These are phyloP conservation scores for Lanzia echinophila DNA, from an alignment of 2,329 filamentous ascomycete species.

Conservation along the genomic window DNA sequence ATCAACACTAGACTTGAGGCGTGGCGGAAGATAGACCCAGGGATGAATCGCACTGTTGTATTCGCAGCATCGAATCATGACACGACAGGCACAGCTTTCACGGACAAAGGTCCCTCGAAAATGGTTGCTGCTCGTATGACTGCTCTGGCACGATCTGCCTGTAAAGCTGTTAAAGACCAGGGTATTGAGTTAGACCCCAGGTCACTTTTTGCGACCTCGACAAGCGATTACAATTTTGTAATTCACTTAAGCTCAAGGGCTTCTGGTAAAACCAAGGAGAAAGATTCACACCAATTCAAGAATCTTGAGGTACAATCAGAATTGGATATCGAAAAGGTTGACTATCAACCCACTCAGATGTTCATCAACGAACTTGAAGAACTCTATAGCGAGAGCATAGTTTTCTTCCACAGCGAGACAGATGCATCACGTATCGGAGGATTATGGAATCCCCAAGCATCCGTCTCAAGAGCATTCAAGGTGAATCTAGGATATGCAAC, in stretches of 20 bases:
- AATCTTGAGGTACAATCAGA: slow-evolving; percentile 63
- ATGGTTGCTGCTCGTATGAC: slow-evolving; percentile 82
- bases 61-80: slow-evolving; percentile 79
- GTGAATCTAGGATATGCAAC: slow-evolving; percentile 65
- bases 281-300: slow-evolving; percentile 57
- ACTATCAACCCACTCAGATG: slow-evolving; percentile 53
- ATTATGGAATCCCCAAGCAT: slow-evolving; percentile 54
- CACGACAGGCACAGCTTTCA: slow-evolving; percentile 72
- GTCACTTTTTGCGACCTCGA: slow-evolving; percentile 64
- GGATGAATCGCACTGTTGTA: slow-evolving; percentile 75
- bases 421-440: slow-evolving; percentile 54
- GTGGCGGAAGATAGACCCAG: slow-evolving; percentile 83
- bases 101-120: slow-evolving; percentile 65
- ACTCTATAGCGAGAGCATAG: slow-evolving; percentile 60
- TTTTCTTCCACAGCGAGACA: slow-evolving; percentile 70
- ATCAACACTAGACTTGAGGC: slow-evolving; percentile 69
- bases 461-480: slow-evolving; percentile 50
- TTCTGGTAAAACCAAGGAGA: slow-evolving; percentile 31
- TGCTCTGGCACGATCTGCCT: slow-evolving; percentile 69
- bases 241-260: slow-evolving; percentile 50
- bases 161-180: slow-evolving; percentile 50
- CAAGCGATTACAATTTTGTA: slow-evolving; percentile 80
- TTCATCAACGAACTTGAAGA: slow-evolving; percentile 62
- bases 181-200: slow-evolving; percentile 47
- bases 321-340: slow-evolving; percentile 37